These are phyloP conservation scores for Hermanozyma aechmeae DNA, from an alignment of 805 yeast species.

Conservation along the genomic window DNA sequence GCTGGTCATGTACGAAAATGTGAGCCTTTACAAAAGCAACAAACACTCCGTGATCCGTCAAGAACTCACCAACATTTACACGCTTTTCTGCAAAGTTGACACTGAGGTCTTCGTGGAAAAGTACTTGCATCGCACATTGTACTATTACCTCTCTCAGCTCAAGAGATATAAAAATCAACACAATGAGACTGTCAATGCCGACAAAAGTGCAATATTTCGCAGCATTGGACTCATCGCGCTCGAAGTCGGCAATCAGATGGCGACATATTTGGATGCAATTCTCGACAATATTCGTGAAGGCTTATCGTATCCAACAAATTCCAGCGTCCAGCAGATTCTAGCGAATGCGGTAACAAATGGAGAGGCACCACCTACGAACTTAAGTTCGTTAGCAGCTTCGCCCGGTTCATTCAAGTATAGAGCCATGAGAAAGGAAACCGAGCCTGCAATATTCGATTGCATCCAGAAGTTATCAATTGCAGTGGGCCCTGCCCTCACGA, in stretches of 20 bases:
- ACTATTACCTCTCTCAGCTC: constrained; percentile 68
- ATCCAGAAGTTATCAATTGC: constrained; percentile 79
- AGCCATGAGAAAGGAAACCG: constrained; percentile 45
- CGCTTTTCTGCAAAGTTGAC: constrained; percentile 73
- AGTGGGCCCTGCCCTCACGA: constrained; percentile 88
- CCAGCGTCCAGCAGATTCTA: constrained; percentile 29
- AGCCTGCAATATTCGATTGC: constrained; percentile 82
- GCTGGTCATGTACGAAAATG: constrained; percentile 67
- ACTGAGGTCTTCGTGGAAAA: constrained; percentile 67
- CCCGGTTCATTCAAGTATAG: constrained; percentile 43
- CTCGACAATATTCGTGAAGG: constrained; percentile 78
- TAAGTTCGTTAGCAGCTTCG: constrained; percentile 16
- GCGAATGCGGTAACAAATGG: constrained; percentile 29
- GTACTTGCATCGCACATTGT: constrained; percentile 71
- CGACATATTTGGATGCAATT: constrained; percentile 83
- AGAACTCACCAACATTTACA: constrained; percentile 78
- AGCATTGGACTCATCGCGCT: constrained; percentile 80
- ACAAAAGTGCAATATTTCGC: constrained; percentile 63
- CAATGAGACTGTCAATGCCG: constrained; percentile 35
- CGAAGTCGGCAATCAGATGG: constrained; percentile 75
- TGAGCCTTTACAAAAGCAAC: constrained; percentile 68
- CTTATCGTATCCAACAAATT: constrained; percentile 32
- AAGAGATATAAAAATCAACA: constrained; percentile 49
- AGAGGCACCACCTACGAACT: constrained; percentile 11
- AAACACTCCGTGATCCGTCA: constrained; percentile 67